A percentile compares a stretch with the other conserved stretches of the same genome.
These are phyloP conservation scores for Jacaranda copaia DNA, from an alignment of 257 asterid species.

Conservation along the genomic window DNA sequence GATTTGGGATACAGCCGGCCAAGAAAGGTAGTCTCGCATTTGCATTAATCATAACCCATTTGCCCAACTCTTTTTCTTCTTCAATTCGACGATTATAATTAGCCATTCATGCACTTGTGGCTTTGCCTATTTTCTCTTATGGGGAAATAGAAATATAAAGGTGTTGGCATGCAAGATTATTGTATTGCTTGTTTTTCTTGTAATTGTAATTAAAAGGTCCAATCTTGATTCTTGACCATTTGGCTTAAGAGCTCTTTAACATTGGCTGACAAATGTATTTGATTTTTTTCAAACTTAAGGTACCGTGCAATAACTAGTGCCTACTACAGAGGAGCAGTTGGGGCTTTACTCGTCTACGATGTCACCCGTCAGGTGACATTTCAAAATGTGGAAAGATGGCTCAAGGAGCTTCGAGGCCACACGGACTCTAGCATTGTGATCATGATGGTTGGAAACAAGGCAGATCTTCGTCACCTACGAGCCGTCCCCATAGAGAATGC, in stretches of 20 bases:
- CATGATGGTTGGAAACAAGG: constrained; percentile 56
- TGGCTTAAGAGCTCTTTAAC: background rate
- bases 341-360: constrained; percentile 54
- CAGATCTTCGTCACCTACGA: constrained; percentile 55
- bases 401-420: constrained; percentile 58
- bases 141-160: background rate
- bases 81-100: too few species aligned
- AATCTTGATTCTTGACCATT: too few species aligned
- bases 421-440: constrained; percentile 53
- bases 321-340: constrained; percentile 58
- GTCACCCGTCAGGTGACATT: constrained; percentile 55
- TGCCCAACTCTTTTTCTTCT: background rate
- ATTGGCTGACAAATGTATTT: background rate
- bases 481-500: constrained; percentile 42
- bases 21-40: constrained; percentile 45
- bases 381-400: constrained; percentile 55
- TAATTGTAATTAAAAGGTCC: too few species aligned
- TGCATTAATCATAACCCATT: background rate
- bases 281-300: constrained; percentile 30
- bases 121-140: too few species aligned
- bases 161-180: background rate
- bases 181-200: background rate
- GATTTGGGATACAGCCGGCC: constrained; percentile 67
- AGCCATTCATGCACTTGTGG: too few species aligned
- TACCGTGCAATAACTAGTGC: constrained; percentile 62